Percentiles rank a stretch among this genome's conserved stretches.
phyloP scores from a whole-genome alignment of 2,329 filamentous ascomycete species.

The Apiospora aurea region DNA sequence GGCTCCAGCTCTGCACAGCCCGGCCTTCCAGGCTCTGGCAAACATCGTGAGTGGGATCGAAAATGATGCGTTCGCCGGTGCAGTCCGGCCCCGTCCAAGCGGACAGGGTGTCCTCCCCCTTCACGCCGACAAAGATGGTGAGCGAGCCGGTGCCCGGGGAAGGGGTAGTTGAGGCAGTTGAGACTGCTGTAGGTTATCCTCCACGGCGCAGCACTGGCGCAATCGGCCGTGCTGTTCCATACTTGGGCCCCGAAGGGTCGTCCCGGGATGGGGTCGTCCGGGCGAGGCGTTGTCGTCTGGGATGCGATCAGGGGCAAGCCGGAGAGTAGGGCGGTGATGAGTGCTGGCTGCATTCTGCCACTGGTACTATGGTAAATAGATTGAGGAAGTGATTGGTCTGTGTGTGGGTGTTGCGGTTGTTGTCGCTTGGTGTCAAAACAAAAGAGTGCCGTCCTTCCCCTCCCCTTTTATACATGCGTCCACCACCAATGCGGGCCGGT shows the following conservation, averaged over 20 bases:
- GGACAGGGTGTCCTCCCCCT: not conserved
- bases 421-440: not conserved
- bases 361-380: not conserved
- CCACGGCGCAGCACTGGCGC: not conserved
- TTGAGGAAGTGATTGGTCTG: not conserved
- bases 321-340: not conserved
- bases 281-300: not conserved
- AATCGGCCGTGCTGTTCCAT: not conserved
- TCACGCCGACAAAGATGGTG: not conserved
- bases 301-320: conserved; percentile 2
- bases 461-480: not conserved
- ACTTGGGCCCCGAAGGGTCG: not conserved
- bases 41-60: not conserved
- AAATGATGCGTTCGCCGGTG: conserved; percentile 1
- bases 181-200: not conserved
- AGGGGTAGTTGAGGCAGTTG: not conserved
- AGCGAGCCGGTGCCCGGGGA: not conserved
- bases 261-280: not conserved
- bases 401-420: not conserved
- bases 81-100: conserved; percentile 4
- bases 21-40: not conserved
- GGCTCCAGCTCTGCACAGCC: not conserved
- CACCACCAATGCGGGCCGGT: not conserved
- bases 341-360: not conserved
- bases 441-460: not conserved